phyloP scores from a whole-genome alignment of 345 rosid genomes.

The Diplotaxis tenuifolia region DNA sequence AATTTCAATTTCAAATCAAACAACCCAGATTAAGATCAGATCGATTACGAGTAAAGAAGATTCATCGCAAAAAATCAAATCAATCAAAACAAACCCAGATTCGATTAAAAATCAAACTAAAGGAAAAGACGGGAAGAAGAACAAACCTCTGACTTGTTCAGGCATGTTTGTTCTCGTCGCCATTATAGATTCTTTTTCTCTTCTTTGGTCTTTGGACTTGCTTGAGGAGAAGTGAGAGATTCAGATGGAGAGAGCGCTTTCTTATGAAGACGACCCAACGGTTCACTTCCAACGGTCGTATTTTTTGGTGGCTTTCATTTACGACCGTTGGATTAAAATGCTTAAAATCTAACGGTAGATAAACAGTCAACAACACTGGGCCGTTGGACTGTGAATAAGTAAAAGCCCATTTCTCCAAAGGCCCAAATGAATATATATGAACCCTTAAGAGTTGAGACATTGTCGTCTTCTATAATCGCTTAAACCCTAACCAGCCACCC shows the following conservation, averaged over 20 bases:
- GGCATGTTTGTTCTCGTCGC: constrained; percentile 38
- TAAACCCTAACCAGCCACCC: neutral
- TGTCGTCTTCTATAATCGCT: neutral
- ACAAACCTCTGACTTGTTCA: constrained; percentile 35
- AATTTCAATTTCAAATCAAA: neutral
- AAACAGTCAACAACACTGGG: neutral
- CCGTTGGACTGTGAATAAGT: neutral
- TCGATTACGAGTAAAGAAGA: neutral
- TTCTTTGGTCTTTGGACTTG: neutral
- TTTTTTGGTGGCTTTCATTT: neutral
- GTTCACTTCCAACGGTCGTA: constrained; percentile 41
- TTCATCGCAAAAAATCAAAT: too few relatives aligned
- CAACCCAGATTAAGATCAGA: neutral
- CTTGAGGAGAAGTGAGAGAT: constrained; percentile 27
- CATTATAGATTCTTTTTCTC: neutral
- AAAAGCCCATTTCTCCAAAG: neutral
- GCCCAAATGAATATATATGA: neutral
- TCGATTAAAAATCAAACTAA: too few relatives aligned
- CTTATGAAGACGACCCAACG: constrained; percentile 40
- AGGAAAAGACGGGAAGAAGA: neutral
- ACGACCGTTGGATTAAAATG: constrained; percentile 21
- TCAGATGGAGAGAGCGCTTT: constrained; percentile 21
- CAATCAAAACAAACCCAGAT: too few relatives aligned
- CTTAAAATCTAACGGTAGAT: constrained; percentile 19
- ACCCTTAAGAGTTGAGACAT: neutral